phyloP scores from a whole-genome alignment of 441 rosid genomes.

The Euphorbia schlechtendalii region DNA sequence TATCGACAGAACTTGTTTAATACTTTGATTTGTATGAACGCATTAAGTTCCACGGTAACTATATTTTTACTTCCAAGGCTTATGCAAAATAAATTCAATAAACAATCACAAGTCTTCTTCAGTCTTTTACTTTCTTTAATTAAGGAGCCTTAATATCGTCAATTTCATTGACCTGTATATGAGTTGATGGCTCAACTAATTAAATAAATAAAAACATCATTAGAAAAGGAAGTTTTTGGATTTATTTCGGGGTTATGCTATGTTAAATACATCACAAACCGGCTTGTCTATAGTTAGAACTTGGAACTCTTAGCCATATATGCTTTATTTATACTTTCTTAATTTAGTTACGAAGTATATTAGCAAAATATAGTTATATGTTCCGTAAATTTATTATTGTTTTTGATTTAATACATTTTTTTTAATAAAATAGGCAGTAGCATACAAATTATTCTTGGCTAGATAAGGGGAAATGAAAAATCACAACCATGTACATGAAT shows the following conservation, averaged over 20 bases:
- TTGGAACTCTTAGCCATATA: neutral
- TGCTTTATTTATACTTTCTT: neutral
- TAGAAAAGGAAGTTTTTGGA: neutral
- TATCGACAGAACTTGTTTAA: too few relatives aligned
- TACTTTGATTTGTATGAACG: too few relatives aligned
- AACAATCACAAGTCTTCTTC: neutral
- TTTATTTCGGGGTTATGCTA: neutral
- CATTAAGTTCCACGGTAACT: conserved; percentile 9
- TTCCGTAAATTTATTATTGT: too few relatives aligned
- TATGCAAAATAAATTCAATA: neutral
- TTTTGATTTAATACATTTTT: too few relatives aligned
- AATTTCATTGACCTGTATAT: conserved; percentile 13
- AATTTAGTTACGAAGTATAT: too few relatives aligned
- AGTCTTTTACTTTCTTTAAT: neutral
- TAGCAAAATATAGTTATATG: too few relatives aligned
- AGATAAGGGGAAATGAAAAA: too few relatives aligned
- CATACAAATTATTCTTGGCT: too few relatives aligned
- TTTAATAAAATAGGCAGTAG: too few relatives aligned
- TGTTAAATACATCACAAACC: conserved; percentile 6
- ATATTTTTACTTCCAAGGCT: conserved; percentile 10
- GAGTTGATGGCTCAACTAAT: conserved; percentile 12
- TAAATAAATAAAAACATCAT: conserved; percentile 2
- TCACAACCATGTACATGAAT: too few relatives aligned
- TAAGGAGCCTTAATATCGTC: neutral
- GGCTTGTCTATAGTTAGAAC: conserved; percentile 11